phyloP scores from a whole-genome alignment of 495 filamentous ascomycete genomes.

The Penicillium nucicola region DNA sequence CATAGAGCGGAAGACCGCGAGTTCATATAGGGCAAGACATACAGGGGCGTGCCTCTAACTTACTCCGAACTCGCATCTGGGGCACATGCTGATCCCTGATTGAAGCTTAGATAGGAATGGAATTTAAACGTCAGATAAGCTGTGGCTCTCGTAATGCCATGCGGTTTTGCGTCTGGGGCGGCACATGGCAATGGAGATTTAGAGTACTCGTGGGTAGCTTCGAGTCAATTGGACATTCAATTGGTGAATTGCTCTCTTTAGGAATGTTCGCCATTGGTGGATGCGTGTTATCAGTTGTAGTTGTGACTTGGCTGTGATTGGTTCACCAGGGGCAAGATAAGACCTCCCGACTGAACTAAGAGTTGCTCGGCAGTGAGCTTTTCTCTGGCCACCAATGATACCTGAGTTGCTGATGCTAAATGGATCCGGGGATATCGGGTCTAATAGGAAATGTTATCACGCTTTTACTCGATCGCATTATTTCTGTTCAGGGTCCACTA shows the following conservation, averaged over 20 bases:
- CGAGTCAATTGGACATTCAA: too few relatives aligned
- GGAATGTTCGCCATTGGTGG: constrained; percentile 1
- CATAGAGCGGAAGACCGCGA: not conserved
- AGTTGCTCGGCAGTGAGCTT: not conserved
- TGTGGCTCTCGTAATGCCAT: constrained; percentile 7
- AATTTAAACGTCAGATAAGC: constrained; percentile 1
- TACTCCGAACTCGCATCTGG: constrained; percentile 29
- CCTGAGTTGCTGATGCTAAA: not conserved
- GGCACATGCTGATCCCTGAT: not conserved
- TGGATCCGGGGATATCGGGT: not conserved
- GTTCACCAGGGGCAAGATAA: constrained; percentile 1
- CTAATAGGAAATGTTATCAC: not conserved
- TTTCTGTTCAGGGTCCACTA: not conserved
- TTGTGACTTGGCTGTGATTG: constrained; percentile 1
- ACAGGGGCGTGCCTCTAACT: not conserved
- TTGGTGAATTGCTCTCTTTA: too few relatives aligned
- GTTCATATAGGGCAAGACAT: not conserved
- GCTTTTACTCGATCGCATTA: constrained; percentile 3
- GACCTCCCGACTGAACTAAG: not conserved
- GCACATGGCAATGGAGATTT: too few relatives aligned
- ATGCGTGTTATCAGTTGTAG: constrained; percentile 5
- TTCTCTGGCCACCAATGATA: not conserved
- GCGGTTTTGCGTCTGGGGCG: not conserved
- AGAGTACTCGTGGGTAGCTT: not conserved
- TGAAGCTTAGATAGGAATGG: constrained; percentile 7